phyloP scores from a whole-genome alignment of 148 eudicot species.

The Heliamphora exappendiculata region DNA sequence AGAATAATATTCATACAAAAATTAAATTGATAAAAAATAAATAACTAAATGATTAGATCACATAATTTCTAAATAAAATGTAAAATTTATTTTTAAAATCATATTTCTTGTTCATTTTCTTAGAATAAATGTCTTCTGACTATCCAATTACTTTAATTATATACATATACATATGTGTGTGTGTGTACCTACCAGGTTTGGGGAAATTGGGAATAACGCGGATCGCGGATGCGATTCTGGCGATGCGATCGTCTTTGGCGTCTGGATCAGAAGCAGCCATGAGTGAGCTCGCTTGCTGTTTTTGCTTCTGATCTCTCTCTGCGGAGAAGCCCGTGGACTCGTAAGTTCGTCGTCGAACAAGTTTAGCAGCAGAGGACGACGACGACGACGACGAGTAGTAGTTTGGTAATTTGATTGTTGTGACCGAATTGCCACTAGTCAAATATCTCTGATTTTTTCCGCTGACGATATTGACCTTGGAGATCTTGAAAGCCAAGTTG shows the following conservation, averaged over 20 bases:
- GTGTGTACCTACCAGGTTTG: conserved; percentile 54
- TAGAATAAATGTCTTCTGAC: too few relatives aligned
- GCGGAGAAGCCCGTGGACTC: background rate
- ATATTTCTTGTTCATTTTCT: too few relatives aligned
- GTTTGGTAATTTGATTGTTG: background rate
- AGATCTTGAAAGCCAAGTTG: background rate
- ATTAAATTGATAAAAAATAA: too few relatives aligned
- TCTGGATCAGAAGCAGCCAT: conserved; percentile 35
- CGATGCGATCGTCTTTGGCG: conserved; percentile 43
- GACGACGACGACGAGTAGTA: conserved; percentile 6
- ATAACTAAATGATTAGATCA: too few relatives aligned
- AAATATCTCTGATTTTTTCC: background rate
- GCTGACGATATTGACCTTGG: conserved; percentile 16
- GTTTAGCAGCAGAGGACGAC: background rate
- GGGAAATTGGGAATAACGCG: conserved; percentile 88
- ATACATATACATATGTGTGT: background rate
- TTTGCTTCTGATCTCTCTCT: background rate
- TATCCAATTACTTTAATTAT: background rate
- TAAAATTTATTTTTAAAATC: too few relatives aligned
- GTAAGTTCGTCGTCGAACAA: background rate
- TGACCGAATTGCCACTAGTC: conserved; percentile 20
- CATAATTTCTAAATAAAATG: too few relatives aligned
- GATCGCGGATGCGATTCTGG: conserved; percentile 55
- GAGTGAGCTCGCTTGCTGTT: conserved; percentile 3
- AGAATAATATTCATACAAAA: too few relatives aligned